Evolutionary conservation across 345 rosid species (phyloP), one percentile per base, ranked within the genome.

Genomic region (Ricinus communis): DNA sequence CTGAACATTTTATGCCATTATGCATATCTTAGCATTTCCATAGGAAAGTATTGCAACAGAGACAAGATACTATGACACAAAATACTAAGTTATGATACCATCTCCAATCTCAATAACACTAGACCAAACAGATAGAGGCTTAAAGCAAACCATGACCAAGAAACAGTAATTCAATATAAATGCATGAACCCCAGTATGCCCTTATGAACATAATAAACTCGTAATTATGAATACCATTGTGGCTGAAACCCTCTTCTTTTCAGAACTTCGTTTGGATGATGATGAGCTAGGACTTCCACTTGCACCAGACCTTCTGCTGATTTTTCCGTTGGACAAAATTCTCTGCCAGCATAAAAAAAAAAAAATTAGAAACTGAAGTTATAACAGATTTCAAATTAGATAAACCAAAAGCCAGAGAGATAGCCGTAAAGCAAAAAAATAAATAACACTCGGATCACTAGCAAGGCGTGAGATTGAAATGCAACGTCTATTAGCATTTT

Each of bases 221-320:
- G 11, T 25, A 31, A 54, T n/a, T 18, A 43, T 49, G 25, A 73
- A 50, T 81, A 85, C 87, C 89, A 83, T 84, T 62, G 74, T 76
- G 52, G 85, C 79, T 28, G 89, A 83, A 70, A 25, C 75, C 65
- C 79, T 75, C 76, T 82, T 86, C 84, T 81, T 90, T 49, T 85
- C 90, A 78, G 86, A 84, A 68, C 79, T 83, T 60, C 87, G 80
- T 78, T 87, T 87, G 11, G 83, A 80, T 41, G 82, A 69, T 30
- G 70, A 77, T 64, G 89, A 86, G 67, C 84, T 62, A 40, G 81
- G 74, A 74, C 75, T 81, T 68, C 84, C 79, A 43, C 78, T 68
- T 64, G 87, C 78, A 78, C 64, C 76, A 61, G 85, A 82, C 75
- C 85, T 82, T 82, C 89, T 76, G 70, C 77, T 75, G 16, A 55